Evolutionary conservation across 257 asterid species (phyloP).

Genomic region (Nicotiana sylvestris): DNA sequence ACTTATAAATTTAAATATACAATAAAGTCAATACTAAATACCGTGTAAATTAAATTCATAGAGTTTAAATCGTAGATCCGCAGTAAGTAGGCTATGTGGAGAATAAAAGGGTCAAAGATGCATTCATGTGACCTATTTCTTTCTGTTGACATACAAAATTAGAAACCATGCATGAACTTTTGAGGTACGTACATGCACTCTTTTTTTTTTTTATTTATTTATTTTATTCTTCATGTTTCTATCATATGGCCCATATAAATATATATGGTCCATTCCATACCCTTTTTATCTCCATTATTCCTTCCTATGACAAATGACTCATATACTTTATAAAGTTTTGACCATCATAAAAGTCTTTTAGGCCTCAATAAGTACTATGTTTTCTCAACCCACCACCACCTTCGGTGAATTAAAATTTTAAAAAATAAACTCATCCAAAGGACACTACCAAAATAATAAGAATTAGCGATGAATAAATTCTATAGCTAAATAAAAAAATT

Average conservation of each 20-base stretch:
- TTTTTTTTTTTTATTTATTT: background rate
- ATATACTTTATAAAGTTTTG: background rate
- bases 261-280: slow-evolving; percentile 2
- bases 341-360: background rate
- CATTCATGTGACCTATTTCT: background rate
- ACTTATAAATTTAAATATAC: too few relatives aligned
- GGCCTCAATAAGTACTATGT: background rate
- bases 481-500: too few relatives aligned
- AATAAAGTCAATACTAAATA: too few relatives aligned
- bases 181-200: slow-evolving; percentile 28
- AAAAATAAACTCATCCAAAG: too few relatives aligned
- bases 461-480: too few relatives aligned
- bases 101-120: slow-evolving; percentile 14
- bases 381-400: background rate
- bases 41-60: too few relatives aligned
- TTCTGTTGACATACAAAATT: slow-evolving; percentile 13
- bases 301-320: background rate
- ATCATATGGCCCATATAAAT: slow-evolving; percentile 19
- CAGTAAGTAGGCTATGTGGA: slow-evolving; percentile 11
- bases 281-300: slow-evolving; percentile 8
- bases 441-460: too few relatives aligned
- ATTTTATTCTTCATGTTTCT: background rate
- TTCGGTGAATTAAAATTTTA: background rate
- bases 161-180: slow-evolving; percentile 40
- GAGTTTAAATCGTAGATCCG: too few relatives aligned